Conservation (phyloP, 805 yeast species). For the Candida suzukii region DNA sequence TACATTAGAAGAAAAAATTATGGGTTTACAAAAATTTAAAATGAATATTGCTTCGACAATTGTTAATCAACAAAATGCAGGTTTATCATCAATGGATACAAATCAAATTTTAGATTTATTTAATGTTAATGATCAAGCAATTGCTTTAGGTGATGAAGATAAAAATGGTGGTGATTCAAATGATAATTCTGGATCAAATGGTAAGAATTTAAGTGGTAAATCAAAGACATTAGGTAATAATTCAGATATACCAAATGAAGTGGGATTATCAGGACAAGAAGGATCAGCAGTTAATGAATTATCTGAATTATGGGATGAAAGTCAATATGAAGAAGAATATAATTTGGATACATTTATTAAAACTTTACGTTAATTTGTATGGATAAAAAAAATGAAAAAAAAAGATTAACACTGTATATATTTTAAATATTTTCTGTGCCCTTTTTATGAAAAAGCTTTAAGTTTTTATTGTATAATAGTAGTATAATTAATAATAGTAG, state of each 20-base stretch:
- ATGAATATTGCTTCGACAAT: constrained; percentile 95
- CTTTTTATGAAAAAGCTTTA: no score
- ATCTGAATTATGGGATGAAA: constrained; percentile 93
- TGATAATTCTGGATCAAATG: constrained; percentile 22
- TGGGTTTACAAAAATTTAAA: constrained; percentile 97
- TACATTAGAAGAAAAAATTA: constrained; percentile 93
- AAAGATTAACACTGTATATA: no score
- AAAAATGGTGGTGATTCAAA: constrained; percentile 13
- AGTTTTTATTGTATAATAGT: no score
- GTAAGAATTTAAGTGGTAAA: constrained; percentile 11
- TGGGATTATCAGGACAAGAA: constrained; percentile 79
- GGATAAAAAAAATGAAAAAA: not conserved
- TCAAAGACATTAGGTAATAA: constrained; percentile 15
- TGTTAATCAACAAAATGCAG: constrained; percentile 95
- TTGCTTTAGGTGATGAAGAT: constrained; percentile 17
- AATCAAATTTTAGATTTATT: constrained; percentile 87
- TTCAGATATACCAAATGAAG: constrained; percentile 38
- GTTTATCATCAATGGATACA: constrained; percentile 93
- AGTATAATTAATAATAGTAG: no score
- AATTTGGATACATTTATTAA: constrained; percentile 89
- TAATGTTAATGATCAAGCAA: constrained; percentile 52
- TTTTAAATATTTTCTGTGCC: no score
- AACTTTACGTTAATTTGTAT: constrained; percentile 40
- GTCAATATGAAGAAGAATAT: constrained; percentile 95
- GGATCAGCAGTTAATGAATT: constrained; percentile 83